A percentile compares a stretch with the other conserved stretches of the same genome.
Conservation (phyloP, 495 filamentous ascomycete genomes). For the Stereocaulon alpinum region DNA sequence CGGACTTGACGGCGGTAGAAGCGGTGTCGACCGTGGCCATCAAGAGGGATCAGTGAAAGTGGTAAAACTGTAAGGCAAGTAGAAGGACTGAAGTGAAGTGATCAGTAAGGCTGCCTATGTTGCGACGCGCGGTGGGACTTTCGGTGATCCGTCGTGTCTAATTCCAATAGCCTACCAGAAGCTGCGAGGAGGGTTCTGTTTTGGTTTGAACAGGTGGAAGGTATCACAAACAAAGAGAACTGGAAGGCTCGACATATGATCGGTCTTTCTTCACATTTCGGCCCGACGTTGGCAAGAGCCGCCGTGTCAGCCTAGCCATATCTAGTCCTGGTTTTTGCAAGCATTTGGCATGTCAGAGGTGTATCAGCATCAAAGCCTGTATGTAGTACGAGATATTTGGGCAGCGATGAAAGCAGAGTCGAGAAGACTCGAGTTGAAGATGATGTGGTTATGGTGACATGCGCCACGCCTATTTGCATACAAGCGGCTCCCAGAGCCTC, state of each 20-base stretch:
- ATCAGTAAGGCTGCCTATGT: neutral
- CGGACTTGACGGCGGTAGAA: slow-evolving; percentile 19
- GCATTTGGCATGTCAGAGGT: too few relatives aligned
- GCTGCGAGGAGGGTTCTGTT: neutral
- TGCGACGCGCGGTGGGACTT: neutral
- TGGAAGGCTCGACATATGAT: neutral
- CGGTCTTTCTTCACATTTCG: neutral
- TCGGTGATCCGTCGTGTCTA: neutral
- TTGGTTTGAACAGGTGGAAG: neutral
- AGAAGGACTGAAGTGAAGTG: neutral
- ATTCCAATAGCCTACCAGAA: neutral
- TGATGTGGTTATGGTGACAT: too few relatives aligned
- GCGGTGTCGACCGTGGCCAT: slow-evolving; percentile 20
- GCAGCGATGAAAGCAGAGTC: too few relatives aligned
- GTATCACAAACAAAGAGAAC: too few relatives aligned
- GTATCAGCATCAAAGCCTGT: too few relatives aligned
- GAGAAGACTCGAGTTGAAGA: too few relatives aligned
- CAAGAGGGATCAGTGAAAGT: neutral
- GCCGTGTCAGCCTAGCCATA: neutral
- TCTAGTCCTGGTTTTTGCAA: neutral
- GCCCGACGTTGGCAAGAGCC: neutral
- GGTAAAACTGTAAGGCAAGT: neutral
- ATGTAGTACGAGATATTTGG: too few relatives aligned
- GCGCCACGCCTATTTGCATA: neutral
- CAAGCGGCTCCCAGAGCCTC: neutral